A percentile compares a stretch with the other conserved stretches of the same genome.
These are phyloP conservation scores for Aphanomyces euteiches DNA, from an alignment of 352 stramenopile species.

Conservation along the genomic window DNA sequence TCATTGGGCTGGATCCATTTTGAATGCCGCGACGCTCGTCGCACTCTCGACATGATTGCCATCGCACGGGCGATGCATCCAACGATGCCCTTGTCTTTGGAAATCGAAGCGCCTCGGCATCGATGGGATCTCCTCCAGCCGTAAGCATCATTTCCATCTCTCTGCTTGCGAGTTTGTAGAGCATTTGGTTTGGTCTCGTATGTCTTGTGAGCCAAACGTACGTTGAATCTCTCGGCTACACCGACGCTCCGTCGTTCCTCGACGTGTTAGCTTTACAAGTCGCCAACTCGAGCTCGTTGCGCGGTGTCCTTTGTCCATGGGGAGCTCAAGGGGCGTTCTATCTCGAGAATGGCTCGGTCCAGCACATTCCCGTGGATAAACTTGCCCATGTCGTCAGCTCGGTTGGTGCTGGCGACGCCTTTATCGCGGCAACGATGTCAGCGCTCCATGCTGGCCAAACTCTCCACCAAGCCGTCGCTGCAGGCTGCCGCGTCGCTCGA, in stretches of 20 bases:
- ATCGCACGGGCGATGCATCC: not conserved
- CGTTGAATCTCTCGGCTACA: slow-evolving; percentile 5
- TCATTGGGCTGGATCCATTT: not conserved
- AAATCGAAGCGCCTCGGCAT: slow-evolving; percentile 17
- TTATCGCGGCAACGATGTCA: slow-evolving; percentile 62
- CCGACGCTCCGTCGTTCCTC: not conserved
- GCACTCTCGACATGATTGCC: not conserved
- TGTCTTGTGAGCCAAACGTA: slow-evolving; percentile 7
- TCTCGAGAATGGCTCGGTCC: slow-evolving; percentile 18
- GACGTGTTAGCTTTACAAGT: not conserved
- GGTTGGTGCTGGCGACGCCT: slow-evolving; percentile 67
- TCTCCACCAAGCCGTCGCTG: slow-evolving; percentile 39
- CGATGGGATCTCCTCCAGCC: not conserved
- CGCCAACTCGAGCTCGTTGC: no score
- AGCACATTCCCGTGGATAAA: slow-evolving; percentile 41
- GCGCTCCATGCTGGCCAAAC: slow-evolving; percentile 38
- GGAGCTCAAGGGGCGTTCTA: slow-evolving; percentile 57
- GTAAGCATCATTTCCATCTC: not conserved
- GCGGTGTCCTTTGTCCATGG: slow-evolving; percentile 66
- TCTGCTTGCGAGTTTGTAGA: not conserved
- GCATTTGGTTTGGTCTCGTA: not conserved
- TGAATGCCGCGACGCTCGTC: slow-evolving; percentile 1
- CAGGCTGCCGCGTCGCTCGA: slow-evolving; percentile 53
- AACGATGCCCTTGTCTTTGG: not conserved
- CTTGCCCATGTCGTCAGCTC: slow-evolving; percentile 54